A percentile compares a stretch with the other conserved stretches of the same genome.
phyloP scores from a whole-genome alignment of 805 yeast species.

The Hanseniaspora guilliermondii region DNA sequence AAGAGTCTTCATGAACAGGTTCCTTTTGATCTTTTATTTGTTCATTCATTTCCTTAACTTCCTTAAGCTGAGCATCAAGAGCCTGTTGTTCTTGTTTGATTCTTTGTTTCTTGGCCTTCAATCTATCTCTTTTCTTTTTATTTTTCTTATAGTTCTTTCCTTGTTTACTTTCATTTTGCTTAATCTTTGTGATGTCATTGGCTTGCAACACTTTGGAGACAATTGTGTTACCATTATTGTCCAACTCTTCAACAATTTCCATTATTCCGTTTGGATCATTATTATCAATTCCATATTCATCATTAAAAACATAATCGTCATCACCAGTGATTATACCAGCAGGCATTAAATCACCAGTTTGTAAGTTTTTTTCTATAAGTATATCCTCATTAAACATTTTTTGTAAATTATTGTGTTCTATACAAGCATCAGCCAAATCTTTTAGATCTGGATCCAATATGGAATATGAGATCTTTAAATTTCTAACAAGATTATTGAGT shows the following conservation, averaged over 20 bases:
- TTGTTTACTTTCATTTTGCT: neutral
- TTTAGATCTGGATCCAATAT: neutral
- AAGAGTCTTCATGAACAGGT: neutral
- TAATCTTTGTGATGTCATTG: neutral
- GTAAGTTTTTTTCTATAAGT: constrained; percentile 9
- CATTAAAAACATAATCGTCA: constrained; percentile 2
- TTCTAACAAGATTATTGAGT: constrained; percentile 8
- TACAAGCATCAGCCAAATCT: neutral
- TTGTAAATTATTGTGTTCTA: neutral
- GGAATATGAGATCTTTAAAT: neutral
- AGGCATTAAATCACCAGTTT: constrained; percentile 12
- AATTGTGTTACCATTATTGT: constrained; percentile 39
- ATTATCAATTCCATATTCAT: constrained; percentile 12
- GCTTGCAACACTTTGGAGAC: constrained; percentile 1
- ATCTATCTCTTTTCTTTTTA: constrained; percentile 7
- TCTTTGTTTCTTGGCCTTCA: neutral
- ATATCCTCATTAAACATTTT: neutral
- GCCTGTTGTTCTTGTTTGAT: neutral
- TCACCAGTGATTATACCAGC: constrained; percentile 3
- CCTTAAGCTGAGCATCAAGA: neutral
- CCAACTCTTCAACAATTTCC: constrained; percentile 57
- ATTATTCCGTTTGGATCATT: constrained; percentile 27
- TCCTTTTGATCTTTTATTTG: neutral
- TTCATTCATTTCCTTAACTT: neutral
- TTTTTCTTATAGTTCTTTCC: constrained; percentile 11